Base-by-base conservation (phyloP, 371 early-diverging fungal genomes). In the Zychaea mexicana region DNA sequence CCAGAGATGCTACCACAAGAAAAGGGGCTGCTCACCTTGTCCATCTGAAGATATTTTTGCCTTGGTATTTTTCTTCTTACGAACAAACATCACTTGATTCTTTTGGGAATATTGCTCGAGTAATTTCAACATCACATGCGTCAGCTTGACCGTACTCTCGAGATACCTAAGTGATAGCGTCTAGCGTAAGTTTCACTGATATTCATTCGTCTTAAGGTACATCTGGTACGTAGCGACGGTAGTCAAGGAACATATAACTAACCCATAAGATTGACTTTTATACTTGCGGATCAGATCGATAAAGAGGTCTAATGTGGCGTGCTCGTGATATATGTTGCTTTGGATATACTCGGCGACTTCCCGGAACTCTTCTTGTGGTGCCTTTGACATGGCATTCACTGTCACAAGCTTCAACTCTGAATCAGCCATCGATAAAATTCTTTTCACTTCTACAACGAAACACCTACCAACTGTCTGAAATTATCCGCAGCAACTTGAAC, bases 241-340 rank as follows among this genome's bases (percentile, higher is more conserved):
- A 28, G 26, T 19, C 5, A 6, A 49, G 13, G 46, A 13, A 6
- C 17, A 8, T 21, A 30, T 17, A 13, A 22, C 33, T 62, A 78
- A 86, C 87, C 67, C 71, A 15, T 52, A 67, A 0, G 84, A 82
- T 57, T 86, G 88, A 2, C 32, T 62, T 13, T 64, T 81, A 67
- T 83, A 87, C 9, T 58, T 57, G 27, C 73, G 72, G 2, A 83
- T 63, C 21, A 89, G 61, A 3, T 82, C 77, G 21, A 81, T 60
- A 55, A 90, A 73, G 13, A 88, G 39, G 45, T 92, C 91, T 8
- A 91, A 65, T 0, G 84, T 82, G 0, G 83, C 71, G 22, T 87
- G 84, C 32, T 91, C 91, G 58, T 92, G 88, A 59, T 85, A 91
- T 26, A 92, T 61, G 46, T 91, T 91, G 64, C 82, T 83, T 64